Base-by-base conservation (phyloP, 495 filamentous ascomycete genomes). In the Penicillium taxi region DNA sequence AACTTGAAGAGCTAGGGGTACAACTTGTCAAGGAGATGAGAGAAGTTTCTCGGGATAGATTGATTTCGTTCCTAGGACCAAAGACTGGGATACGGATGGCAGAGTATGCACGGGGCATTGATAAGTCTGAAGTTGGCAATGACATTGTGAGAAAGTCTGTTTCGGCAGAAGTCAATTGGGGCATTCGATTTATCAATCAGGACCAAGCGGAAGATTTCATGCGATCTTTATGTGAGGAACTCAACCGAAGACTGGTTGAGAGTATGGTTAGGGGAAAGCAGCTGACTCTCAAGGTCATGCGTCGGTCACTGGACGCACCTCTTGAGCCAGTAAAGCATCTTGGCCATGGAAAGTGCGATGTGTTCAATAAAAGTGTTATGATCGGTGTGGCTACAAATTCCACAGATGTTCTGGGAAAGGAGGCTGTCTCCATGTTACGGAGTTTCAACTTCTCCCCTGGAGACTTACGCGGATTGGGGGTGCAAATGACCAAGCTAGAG, bases 91-190 rank as follows among this genome's bases (percentile, higher is more conserved):
- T 84, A 38, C 94, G 84, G 58, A 70, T 98, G 5, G 94, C 78
- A 75, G 84, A 95, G 35, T 94, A 93, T 50, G 73, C 90, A 18
- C 77, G 88, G 9, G 91, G 91, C 1, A 86, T 96, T 35, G 93
- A 98, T 58, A 68, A 73, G 27, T 69, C 77, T 0, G 89, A 94
- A 58, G 86, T 96, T 18, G 91, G 91, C 21, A 82, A 87, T 29
- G 81, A 88, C 53, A 69, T 74, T 0, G 52, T 75, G 9, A 75
- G 91, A 22, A 95, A 96, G 53, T 95, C 89, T 0, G 84, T 96
- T 9, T 94, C 89, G 1, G 90, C 89, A 0, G 89, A 96, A 42
- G 86, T 98, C 40, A 98, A 95, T 49, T 98, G 93, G 93, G 91
- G 91, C 2, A 91, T 98, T 35, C 79, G 91, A 19, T 98, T 98